A percentile compares a stretch with the other conserved stretches of the same genome.
These are phyloP conservation scores for Coemansia sp. DNA, from an alignment of 192 early-diverging fungal species.

Conservation along the genomic window DNA sequence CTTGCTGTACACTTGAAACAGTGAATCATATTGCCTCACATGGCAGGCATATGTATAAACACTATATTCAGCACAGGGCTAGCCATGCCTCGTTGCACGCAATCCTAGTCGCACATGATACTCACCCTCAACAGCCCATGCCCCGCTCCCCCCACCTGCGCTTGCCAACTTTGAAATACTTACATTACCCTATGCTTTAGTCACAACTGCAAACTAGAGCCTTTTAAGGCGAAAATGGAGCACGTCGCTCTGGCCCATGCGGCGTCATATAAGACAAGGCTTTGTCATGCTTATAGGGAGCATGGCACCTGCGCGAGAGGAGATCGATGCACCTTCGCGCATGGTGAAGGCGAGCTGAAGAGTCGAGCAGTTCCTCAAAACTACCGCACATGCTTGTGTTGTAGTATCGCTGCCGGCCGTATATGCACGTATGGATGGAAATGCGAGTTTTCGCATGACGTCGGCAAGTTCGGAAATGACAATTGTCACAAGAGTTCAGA, in stretches of 20 bases:
- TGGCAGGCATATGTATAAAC: no score
- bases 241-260: neutral
- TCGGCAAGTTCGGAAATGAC: no score
- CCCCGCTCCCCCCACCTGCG: no score
- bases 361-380: conserved; percentile 28
- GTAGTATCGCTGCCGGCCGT: conserved; percentile 17
- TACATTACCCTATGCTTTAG: no score
- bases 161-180: no score
- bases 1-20: no score
- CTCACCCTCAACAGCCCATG: no score
- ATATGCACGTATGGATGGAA: conserved; percentile 37
- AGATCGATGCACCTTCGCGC: conserved; percentile 34
- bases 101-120: no score
- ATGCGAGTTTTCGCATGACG: conserved; percentile 46
- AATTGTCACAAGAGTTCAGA: no score
- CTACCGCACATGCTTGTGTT: conserved; percentile 31
- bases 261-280: conserved; percentile 33
- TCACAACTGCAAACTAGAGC: neutral
- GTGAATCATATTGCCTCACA: no score
- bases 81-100: no score
- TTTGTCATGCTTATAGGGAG: conserved; percentile 19
- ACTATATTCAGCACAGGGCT: no score
- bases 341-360: conserved; percentile 27
- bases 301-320: conserved; percentile 16
- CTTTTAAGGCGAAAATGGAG: neutral